Evolutionary conservation across 208 protist genomes (phyloP).

Genomic region (Leptomonas pyrrhocoris): DNA sequence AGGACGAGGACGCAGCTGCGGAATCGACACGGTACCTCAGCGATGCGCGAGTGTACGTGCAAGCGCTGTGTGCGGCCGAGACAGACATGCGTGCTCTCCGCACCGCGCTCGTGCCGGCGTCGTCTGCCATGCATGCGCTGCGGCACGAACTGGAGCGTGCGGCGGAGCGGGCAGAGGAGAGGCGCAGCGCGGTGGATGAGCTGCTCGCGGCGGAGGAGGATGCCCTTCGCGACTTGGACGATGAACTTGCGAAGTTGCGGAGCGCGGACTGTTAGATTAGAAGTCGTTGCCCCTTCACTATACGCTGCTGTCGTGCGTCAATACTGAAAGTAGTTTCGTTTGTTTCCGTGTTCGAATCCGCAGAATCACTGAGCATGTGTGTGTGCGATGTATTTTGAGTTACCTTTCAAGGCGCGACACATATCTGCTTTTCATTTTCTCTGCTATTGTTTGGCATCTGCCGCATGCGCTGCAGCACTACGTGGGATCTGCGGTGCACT

Average conservation of each 20-base stretch:
- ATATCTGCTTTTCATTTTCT: no score
- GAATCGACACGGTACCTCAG: conserved; percentile 11
- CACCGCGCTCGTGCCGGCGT: neutral
- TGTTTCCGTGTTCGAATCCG: no score
- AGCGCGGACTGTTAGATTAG: neutral
- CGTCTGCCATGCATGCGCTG: conserved; percentile 15
- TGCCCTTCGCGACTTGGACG: conserved; percentile 7
- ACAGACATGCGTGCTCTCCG: conserved; percentile 19
- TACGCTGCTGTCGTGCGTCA: no score
- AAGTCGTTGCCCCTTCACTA: neutral
- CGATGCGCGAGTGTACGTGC: conserved; percentile 32
- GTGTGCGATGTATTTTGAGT: no score
- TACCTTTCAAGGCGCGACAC: no score
- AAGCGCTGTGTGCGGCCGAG: conserved; percentile 30
- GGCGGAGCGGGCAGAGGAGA: neutral
- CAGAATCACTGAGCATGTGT: no score
- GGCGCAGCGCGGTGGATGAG: conserved; percentile 10
- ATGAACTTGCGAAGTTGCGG: conserved; percentile 15
- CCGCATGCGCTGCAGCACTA: no score
- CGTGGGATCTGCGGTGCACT: no score
- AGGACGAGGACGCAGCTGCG: conserved; percentile 16
- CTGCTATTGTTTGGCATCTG: no score
- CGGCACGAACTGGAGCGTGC: conserved; percentile 13
- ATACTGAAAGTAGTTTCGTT: no score
- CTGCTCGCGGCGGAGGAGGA: conserved; percentile 13